phyloP scores from a whole-genome alignment of 2,329 filamentous ascomycete genomes.

The Ophiostoma sp. region DNA sequence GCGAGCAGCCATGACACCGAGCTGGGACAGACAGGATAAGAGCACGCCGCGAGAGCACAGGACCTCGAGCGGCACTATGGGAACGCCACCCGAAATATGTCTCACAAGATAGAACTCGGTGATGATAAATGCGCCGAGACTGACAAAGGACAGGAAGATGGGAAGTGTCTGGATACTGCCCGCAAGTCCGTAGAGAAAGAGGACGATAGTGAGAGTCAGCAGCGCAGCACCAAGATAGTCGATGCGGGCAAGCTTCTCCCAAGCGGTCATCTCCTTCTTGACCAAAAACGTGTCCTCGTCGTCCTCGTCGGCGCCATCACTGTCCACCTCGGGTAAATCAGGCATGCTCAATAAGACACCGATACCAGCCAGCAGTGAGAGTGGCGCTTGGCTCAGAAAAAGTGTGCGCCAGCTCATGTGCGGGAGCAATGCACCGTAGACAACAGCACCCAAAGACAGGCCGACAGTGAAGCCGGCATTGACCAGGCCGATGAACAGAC shows the following conservation, averaged over 20 bases:
- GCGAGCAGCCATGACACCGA: slow-evolving; percentile 73
- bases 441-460: slow-evolving; percentile 33
- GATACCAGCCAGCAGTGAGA: slow-evolving; percentile 56
- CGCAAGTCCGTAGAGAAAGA: slow-evolving; percentile 66
- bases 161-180: slow-evolving; percentile 55
- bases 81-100: slow-evolving; percentile 51
- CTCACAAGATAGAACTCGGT: slow-evolving; percentile 49
- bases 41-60: slow-evolving; percentile 65
- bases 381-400: slow-evolving; percentile 66
- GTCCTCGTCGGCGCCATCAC: slow-evolving; percentile 34
- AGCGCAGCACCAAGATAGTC: slow-evolving; percentile 67
- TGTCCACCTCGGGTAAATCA: slow-evolving; percentile 25
- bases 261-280: slow-evolving; percentile 34
- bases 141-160: slow-evolving; percentile 53
- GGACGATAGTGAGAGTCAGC: slow-evolving; percentile 56
- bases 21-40: slow-evolving; percentile 66
- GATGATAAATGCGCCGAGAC: slow-evolving; percentile 50
- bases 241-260: slow-evolving; percentile 56
- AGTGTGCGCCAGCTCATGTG: slow-evolving; percentile 66
- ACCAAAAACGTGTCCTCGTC: slow-evolving; percentile 22
- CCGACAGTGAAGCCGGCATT: slow-evolving; percentile 53
- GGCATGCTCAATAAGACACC: slow-evolving; percentile 64
- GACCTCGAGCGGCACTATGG: slow-evolving; percentile 68
- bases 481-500: slow-evolving; percentile 66
- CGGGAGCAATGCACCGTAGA: slow-evolving; percentile 33